phyloP scores from a whole-genome alignment of 495 filamentous ascomycete species.

The Neurospora sp. region DNA sequence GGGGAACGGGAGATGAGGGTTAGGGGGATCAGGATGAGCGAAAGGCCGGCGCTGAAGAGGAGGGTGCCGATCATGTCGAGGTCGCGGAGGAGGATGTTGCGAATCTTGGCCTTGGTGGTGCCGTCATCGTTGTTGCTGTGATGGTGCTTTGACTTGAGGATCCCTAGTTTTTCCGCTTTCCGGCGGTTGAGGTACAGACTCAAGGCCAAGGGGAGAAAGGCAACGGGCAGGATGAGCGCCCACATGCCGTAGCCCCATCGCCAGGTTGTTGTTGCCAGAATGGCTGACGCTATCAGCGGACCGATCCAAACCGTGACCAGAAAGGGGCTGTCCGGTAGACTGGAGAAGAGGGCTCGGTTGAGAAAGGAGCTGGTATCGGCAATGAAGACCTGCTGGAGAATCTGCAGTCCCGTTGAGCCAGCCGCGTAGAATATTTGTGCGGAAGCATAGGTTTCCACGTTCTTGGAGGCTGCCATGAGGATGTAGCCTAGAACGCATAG shows the following conservation, averaged over 20 bases:
- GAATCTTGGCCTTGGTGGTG: constrained; percentile 11
- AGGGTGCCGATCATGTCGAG: constrained; percentile 51
- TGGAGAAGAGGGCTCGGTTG: constrained; percentile 52
- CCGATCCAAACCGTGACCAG: constrained; percentile 50
- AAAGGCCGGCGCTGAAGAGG: constrained; percentile 45
- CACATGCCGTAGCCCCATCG: constrained; percentile 54
- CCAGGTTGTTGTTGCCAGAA: constrained; percentile 41
- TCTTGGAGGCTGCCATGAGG: constrained; percentile 26
- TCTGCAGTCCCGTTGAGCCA: constrained; percentile 42
- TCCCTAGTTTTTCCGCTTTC: constrained; percentile 37
- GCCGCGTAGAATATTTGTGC: constrained; percentile 40
- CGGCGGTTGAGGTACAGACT: constrained; percentile 44
- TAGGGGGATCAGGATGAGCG: constrained; percentile 56
- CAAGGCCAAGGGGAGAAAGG: constrained; percentile 41
- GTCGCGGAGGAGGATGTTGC: constrained; percentile 38
- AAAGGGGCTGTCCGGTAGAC: constrained; percentile 50
- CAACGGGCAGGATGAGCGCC: constrained; percentile 44
- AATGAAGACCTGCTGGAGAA: constrained; percentile 52
- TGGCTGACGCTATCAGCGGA: constrained; percentile 31
- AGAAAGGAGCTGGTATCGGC: constrained; percentile 55
- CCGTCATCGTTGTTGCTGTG: background rate
- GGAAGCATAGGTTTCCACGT: constrained; percentile 33
- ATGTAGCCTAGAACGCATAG: constrained; percentile 31
- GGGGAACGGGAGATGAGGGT: constrained; percentile 40
- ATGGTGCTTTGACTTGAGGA: constrained; percentile 17